Evolutionary conservation across 129 eudicot genomes (phyloP).

Genomic region (Escallonia rubra): DNA sequence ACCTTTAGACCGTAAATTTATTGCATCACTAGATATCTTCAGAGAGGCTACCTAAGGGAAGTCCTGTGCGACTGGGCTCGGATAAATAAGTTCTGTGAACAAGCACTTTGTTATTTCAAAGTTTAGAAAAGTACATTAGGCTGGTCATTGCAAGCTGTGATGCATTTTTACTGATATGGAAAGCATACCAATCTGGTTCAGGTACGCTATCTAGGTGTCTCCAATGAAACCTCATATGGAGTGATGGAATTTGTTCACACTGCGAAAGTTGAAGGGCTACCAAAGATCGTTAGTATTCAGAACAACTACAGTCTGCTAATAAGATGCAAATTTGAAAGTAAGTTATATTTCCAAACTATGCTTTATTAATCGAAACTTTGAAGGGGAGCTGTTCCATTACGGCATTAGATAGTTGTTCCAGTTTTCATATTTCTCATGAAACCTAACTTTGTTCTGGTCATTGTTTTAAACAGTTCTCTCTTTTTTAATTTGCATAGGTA

Average conservation of each 20-base stretch:
- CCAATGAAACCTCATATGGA: constrained; percentile 96
- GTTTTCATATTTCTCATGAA: no score
- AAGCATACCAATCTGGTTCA: constrained; percentile 16
- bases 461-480: no score
- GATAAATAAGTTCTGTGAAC: no score
- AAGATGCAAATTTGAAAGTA: constrained; percentile 84
- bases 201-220: constrained; percentile 95
- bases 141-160: neutral
- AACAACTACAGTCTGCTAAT: constrained; percentile 75
- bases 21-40: no score
- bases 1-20: no score
- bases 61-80: no score
- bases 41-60: no score
- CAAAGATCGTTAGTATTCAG: constrained; percentile 94
- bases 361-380: neutral
- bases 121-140: no score
- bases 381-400: neutral
- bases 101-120: no score
- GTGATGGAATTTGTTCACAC: constrained; percentile 92
- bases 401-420: no score
- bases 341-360: constrained; percentile 8
- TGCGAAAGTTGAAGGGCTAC: constrained; percentile 74
- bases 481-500: no score
- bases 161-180: neutral
- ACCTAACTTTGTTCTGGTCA: no score